These are phyloP conservation scores for Magnaporthiopsis rhizophila DNA, from an alignment of 2,329 filamentous ascomycete genomes.

Conservation along the genomic window DNA sequence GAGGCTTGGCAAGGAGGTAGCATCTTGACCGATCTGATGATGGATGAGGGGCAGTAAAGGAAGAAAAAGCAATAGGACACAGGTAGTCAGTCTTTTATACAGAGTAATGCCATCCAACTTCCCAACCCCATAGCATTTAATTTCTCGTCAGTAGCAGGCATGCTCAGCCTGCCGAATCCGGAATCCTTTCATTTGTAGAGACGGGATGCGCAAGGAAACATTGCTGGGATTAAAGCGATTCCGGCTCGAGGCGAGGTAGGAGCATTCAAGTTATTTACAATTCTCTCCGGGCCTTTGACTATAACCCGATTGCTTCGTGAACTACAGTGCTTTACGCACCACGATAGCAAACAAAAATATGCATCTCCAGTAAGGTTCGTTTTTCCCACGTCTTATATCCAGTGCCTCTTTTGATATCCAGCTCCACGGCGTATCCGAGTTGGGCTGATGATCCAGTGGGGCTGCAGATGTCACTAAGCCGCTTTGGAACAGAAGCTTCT, in stretches of 20 bases:
- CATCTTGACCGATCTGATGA: slow-evolving; percentile 9
- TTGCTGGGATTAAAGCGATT: no score
- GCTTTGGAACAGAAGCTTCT: slow-evolving; percentile 24
- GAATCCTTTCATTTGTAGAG: background rate
- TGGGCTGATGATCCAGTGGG: background rate
- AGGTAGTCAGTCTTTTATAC: background rate
- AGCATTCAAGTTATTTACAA: background rate
- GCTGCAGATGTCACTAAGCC: slow-evolving; percentile 17
- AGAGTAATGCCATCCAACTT: background rate
- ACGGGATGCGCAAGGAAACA: background rate
- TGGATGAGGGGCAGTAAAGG: background rate
- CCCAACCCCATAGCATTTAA: background rate
- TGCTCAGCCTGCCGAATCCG: no score
- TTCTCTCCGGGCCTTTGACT: background rate
- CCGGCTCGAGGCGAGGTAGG: no score
- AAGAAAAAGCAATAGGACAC: background rate
- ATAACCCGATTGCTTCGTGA: no score
- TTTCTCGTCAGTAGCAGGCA: background rate
- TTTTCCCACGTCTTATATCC: background rate
- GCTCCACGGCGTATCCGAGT: no score
- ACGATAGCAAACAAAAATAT: no score
- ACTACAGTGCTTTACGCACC: no score
- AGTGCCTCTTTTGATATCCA: background rate
- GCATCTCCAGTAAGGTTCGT: no score
- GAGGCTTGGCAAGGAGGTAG: slow-evolving; percentile 51